Evolutionary conservation across 768 basidiomycete genomes (phyloP).

Genomic region (Boletus tylopilopsis): DNA sequence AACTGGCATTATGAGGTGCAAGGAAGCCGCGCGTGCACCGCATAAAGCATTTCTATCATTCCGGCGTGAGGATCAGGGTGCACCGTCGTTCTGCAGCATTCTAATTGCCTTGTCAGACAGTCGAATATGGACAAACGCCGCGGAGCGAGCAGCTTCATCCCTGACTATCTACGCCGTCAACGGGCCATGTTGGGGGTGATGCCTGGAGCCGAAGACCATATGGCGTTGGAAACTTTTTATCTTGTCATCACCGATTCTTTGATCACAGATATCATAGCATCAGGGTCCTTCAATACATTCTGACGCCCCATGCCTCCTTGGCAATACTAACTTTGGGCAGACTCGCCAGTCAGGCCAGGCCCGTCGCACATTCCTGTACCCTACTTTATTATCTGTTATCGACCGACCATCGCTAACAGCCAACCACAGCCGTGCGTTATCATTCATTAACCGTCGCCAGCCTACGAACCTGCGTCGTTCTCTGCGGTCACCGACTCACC

Average conservation of each 20-base stretch:
- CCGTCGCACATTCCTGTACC: no score
- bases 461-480: background rate
- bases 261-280: no score
- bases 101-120: background rate
- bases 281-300: no score
- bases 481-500: background rate
- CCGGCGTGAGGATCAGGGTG: constrained; percentile 19
- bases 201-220: no score
- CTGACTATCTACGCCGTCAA: background rate
- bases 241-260: no score
- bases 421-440: background rate
- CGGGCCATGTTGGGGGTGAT: no score
- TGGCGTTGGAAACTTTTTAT: no score
- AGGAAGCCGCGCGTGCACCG: background rate
- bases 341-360: background rate
- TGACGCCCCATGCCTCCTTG: no score
- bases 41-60: background rate
- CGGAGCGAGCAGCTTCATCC: constrained; percentile 6
- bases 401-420: background rate
- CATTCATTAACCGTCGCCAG: background rate
- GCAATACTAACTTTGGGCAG: no score
- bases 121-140: constrained; percentile 12
- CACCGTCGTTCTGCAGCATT: constrained; percentile 1
- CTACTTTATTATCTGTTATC: constrained; percentile 4
- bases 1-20: constrained; percentile 1